Evolutionary conservation across 163 green algal genomes (phyloP).

Genomic region (Prototheca cutis): DNA sequence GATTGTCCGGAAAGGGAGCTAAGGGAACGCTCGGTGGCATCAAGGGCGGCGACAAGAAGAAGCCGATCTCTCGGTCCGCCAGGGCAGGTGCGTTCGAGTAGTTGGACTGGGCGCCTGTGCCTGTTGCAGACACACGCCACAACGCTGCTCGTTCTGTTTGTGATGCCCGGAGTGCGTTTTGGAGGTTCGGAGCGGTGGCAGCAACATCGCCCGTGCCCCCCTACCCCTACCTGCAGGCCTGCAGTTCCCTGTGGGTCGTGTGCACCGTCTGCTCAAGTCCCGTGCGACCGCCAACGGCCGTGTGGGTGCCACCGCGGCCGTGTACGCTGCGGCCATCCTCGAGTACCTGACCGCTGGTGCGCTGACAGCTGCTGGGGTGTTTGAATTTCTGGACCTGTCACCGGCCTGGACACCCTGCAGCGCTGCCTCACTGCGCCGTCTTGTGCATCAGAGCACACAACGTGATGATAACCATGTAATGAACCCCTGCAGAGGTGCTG

Average conservation of each 20-base stretch:
- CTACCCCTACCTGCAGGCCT: conserved; percentile 74
- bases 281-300: conserved; percentile 88
- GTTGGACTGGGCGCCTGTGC: not conserved
- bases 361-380: conserved; percentile 3
- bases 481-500: conserved; percentile 77
- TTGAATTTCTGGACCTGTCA: not conserved
- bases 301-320: conserved; percentile 94
- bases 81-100: conserved; percentile 50
- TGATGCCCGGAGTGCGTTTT: too few relatives aligned
- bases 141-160: too few relatives aligned
- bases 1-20: conserved; percentile 78
- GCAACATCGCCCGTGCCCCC: not conserved
- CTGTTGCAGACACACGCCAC: too few relatives aligned
- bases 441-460: too few relatives aligned
- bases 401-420: too few relatives aligned
- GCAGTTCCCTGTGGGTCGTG: conserved; percentile 97
- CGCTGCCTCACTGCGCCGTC: too few relatives aligned
- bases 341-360: conserved; percentile 92
- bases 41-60: conserved; percentile 78
- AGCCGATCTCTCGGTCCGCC: conserved; percentile 85
- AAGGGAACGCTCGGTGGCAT: conserved; percentile 75
- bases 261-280: conserved; percentile 95
- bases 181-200: not conserved
- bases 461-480: too few relatives aligned
- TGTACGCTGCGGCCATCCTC: conserved; percentile 96